A percentile compares a stretch with the other conserved stretches of the same genome.
Evolutionary conservation across 2,329 filamentous ascomycete genomes (phyloP).

Genomic region (Colletotrichum destructivum): DNA sequence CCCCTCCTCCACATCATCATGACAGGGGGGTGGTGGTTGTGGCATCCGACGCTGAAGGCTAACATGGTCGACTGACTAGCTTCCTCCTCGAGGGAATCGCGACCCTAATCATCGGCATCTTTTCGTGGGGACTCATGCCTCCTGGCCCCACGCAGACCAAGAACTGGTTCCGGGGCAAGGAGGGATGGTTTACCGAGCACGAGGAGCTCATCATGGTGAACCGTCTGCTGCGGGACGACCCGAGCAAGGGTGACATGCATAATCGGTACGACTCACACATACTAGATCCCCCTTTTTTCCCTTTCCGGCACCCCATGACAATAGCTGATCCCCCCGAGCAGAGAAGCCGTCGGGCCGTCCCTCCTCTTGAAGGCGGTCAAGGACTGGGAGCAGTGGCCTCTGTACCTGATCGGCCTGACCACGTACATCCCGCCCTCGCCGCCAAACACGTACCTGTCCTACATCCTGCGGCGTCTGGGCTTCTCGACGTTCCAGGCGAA

Average conservation of each 20-base stretch:
- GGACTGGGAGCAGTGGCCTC: conserved; percentile 74
- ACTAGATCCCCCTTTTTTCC: no score
- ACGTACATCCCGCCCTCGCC: conserved; percentile 60
- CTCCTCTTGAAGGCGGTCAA: conserved; percentile 66
- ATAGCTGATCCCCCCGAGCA: background rate
- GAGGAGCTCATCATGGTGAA: conserved; percentile 77
- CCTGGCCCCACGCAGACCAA: conserved; percentile 65
- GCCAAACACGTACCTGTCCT: conserved; percentile 61
- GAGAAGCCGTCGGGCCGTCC: conserved; percentile 60
- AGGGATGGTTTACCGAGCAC: conserved; percentile 73
- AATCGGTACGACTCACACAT: conserved; percentile 58
- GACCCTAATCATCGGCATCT: conserved; percentile 59
- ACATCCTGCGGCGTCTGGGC: conserved; percentile 59
- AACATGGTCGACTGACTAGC: conserved; percentile 16
- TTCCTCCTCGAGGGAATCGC: conserved; percentile 67
- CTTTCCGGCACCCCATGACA: background rate
- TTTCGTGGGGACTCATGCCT: conserved; percentile 63
- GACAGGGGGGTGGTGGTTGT: background rate
- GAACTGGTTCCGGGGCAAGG: conserved; percentile 70
- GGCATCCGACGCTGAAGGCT: background rate
- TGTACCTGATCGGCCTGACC: conserved; percentile 68
- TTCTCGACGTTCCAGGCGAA: conserved; percentile 63
- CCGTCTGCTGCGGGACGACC: conserved; percentile 72
- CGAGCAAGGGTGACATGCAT: conserved; percentile 74
- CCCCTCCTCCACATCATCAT: background rate